These are phyloP conservation scores for Solanum chilense DNA, from an alignment of 257 asterid genomes.

Conservation along the genomic window DNA sequence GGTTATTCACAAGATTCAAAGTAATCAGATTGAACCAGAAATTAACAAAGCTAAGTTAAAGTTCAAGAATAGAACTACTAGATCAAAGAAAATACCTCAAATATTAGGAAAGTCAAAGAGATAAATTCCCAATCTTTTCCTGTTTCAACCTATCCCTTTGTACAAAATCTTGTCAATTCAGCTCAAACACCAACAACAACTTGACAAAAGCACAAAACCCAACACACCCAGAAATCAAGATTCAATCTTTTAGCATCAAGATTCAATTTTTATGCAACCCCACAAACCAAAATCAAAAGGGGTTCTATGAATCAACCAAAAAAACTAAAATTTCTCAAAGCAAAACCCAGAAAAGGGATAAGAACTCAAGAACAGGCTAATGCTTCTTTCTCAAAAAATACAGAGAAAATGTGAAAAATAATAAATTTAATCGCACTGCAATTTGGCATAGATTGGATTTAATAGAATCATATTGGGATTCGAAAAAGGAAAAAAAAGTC, in stretches of 20 bases:
- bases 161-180: background rate
- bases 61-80: background rate
- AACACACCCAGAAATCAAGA: background rate
- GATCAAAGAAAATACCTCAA: background rate
- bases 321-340: background rate
- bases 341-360: background rate
- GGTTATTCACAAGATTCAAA: background rate
- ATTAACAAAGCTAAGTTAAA: background rate
- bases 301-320: background rate
- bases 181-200: background rate
- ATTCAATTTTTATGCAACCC: constrained; percentile 1
- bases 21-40: background rate
- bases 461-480: background rate
- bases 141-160: background rate
- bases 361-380: background rate
- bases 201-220: background rate
- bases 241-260: background rate
- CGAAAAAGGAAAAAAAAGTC: background rate
- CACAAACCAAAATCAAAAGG: background rate
- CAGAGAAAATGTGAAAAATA: background rate
- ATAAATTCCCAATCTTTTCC: background rate
- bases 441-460: background rate
- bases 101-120: background rate
- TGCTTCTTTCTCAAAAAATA: background rate
- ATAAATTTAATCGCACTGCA: background rate